These are phyloP conservation scores for Xerocomellus dryophilus DNA, from an alignment of 768 basidiomycete species.

Conservation along the genomic window DNA sequence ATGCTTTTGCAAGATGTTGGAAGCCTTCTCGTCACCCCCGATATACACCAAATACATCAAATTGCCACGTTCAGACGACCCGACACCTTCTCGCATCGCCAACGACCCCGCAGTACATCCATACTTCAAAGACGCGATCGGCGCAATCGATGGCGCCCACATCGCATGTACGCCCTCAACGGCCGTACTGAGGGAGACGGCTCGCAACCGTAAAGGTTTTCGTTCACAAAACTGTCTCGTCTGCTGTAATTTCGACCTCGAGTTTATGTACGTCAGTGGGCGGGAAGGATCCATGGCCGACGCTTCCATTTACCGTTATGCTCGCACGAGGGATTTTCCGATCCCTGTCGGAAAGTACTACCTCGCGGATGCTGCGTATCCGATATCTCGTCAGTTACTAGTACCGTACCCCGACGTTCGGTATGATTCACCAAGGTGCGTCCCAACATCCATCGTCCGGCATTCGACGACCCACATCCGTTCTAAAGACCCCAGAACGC, in stretches of 20 bases:
- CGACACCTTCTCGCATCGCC: not conserved
- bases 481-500: conserved; percentile 11
- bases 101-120: not conserved
- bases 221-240: not conserved
- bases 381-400: not conserved
- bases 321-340: no score
- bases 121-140: not conserved
- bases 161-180: not conserved
- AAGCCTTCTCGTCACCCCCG: not conserved
- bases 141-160: not conserved
- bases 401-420: not conserved
- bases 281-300: no score
- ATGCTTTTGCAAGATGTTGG: not conserved
- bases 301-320: no score
- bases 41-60: not conserved
- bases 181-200: not conserved
- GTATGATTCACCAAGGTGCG: not conserved
- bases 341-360: not conserved
- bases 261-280: not conserved
- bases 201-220: not conserved
- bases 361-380: not conserved
- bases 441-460: no score
- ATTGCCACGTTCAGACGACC: not conserved
- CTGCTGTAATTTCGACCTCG: not conserved
- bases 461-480: no score